Base-by-base conservation (phyloP, 2,329 filamentous ascomycete genomes). In the Chaetoscypha palmicola region DNA sequence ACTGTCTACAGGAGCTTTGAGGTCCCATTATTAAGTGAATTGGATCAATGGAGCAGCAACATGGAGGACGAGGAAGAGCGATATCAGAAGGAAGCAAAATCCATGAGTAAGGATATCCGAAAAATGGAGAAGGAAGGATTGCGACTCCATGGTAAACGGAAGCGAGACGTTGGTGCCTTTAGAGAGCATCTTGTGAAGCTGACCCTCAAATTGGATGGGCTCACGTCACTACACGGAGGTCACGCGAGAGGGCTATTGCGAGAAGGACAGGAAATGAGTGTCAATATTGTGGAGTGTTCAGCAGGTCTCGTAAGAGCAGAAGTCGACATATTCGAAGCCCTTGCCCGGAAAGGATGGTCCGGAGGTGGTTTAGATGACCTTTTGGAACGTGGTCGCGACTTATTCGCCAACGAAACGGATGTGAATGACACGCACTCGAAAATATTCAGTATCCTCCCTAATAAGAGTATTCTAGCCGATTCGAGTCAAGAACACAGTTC, bases 1-100 rank as follows among this genome's bases (percentile, higher is more conserved):
- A 83, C 78, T 0, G 77, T 84, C 7, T 83, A 84, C 62, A 71
- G 79, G 43, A 72, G 70, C 46, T 83, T 84, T 59, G 80, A 84
- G 62, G 78, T 83, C 28, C 80, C 80, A 3, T 66, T 84, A 17
- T 68, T 83, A n/a, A 78, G 83, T 64, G 80, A 83, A 63, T 68
- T 83, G 22, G 80, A 84, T 61, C 73, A 72, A 50, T 84, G 79
- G 78, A 71, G 72, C 42, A 69, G 69, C 41, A 72, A 75, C 53
- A 75, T 83, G 46, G 77, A 80, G 47, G 79, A 83, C 54, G 80
- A 83, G 57, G 75, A 81, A 57, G 72, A 76, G 42, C 65, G 67
- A 9, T 83, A 83, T 61, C 69, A 72, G 54, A 68, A 70, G 39
- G 70, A 71, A 32, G 73, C 77, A 30, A 72, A 70, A 47, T 64